Evolutionary conservation across 2,329 filamentous ascomycete species (phyloP), one percentile per base, ranked within the genome.

Genomic region (Colletotrichum australisinense): DNA sequence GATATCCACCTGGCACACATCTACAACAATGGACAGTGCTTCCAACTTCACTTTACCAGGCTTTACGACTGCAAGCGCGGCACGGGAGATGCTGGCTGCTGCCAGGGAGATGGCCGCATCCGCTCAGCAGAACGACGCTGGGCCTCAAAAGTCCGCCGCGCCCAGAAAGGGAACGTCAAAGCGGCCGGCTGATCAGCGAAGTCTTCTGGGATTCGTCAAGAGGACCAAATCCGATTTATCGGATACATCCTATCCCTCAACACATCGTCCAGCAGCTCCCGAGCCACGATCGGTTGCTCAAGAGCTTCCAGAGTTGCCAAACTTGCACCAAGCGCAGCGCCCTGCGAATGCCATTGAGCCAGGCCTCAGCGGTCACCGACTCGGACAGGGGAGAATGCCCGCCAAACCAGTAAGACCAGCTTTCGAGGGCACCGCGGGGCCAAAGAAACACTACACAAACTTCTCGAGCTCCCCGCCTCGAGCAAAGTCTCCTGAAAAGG

Each of bases 1-100:
- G 5, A 49, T 30, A 11, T 19, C 71, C 4, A 59, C 71, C 4
- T 73, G 71, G 71, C 67, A 70, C 24, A 49, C 67, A 9, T 77
- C 83, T 5, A 93, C 91, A 5, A 93, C 91, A 0, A 93, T 93
- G 90, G 88, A 90, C 58, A 84, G 86, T 67, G 82, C 87, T 0
- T 82, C 86, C 0, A 86, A 82, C 0, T 94, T 94, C 73, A 93
- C 90, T 32, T 81, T 89, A 9, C 84, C 88, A 0, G 91, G 89
- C 0, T 94, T 94, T 75, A 90, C 89, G n/a, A 89, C 89, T 11
- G 90, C 91, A 2, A 86, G 87, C 11, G 84, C 87, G 24, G 90
- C 92, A 76, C 87, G 86, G 65, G 82, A 79, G 9, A 78, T 87
- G 22, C 72, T 79, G 30, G 81, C 81, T 0, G 81, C 84, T 19